These are phyloP conservation scores for Verticillium albo-atrum DNA, from an alignment of 2,329 filamentous ascomycete species.

Conservation along the genomic window DNA sequence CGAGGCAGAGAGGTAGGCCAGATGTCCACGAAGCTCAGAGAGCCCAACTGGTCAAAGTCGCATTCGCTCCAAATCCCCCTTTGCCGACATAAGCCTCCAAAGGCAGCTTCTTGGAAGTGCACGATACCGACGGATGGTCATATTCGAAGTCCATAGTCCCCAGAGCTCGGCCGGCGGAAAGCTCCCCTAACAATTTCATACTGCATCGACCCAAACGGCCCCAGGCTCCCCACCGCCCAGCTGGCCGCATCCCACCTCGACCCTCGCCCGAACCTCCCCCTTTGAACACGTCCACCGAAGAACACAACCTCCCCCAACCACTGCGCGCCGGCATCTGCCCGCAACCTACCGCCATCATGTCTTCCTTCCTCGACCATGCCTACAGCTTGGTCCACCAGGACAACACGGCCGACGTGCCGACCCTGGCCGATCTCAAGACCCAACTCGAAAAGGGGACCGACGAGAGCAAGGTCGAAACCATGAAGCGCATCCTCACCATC, in stretches of 20 bases:
- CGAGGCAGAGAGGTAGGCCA: slow-evolving; percentile 26
- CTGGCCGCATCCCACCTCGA: slow-evolving; percentile 15
- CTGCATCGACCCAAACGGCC: slow-evolving; percentile 13
- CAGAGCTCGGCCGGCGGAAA: slow-evolving; percentile 3
- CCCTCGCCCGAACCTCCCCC: slow-evolving; percentile 13
- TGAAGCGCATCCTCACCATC: slow-evolving; percentile 92
- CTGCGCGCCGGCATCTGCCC: slow-evolving; percentile 14
- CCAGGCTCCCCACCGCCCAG: slow-evolving; percentile 16
- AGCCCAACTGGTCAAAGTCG: slow-evolving; percentile 10
- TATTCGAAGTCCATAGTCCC: neutral
- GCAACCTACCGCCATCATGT: slow-evolving; percentile 59
- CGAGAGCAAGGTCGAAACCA: slow-evolving; percentile 88
- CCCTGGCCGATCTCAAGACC: slow-evolving; percentile 84
- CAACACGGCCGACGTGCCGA: slow-evolving; percentile 89
- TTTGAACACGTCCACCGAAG: slow-evolving; percentile 13
- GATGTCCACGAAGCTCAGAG: slow-evolving; percentile 27
- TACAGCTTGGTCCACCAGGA: slow-evolving; percentile 98
- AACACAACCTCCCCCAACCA: neutral
- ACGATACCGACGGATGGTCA: slow-evolving; percentile 7
- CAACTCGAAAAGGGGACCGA: slow-evolving; percentile 93
- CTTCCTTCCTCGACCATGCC: slow-evolving; percentile 87
- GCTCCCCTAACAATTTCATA: slow-evolving; percentile 1
- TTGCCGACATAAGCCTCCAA: neutral
- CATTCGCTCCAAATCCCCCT: neutral
- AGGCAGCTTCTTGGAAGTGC: slow-evolving; percentile 5